Percentiles rank a stretch among this genome's conserved stretches.
These are phyloP conservation scores for Scheffersomyces illinoinensis DNA, from an alignment of 1,139 yeast genomes.

Conservation along the genomic window DNA sequence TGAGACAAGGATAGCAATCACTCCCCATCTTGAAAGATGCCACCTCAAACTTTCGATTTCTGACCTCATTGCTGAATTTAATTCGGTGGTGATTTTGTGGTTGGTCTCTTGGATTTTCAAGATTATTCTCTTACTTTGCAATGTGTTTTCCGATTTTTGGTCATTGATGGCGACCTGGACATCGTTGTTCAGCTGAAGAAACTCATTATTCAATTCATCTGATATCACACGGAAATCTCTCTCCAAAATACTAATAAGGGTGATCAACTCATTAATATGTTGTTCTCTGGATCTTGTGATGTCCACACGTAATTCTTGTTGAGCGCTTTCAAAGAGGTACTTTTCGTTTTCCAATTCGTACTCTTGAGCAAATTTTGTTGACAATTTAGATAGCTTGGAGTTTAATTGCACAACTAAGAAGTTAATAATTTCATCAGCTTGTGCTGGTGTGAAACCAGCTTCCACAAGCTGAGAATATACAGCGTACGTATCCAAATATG, in stretches of 20 bases:
- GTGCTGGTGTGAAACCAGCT: constrained; percentile 54
- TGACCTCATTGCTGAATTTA: constrained; percentile 78
- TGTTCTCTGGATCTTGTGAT: constrained; percentile 71
- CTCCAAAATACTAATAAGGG: constrained; percentile 67
- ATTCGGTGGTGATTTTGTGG: constrained; percentile 81
- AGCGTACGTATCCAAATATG: constrained; percentile 52
- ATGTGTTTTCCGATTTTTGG: constrained; percentile 81
- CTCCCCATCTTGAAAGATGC: constrained; percentile 90
- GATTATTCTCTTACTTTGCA: constrained; percentile 69
- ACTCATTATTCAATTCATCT: constrained; percentile 75
- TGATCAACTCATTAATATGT: constrained; percentile 68
- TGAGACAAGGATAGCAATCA: constrained; percentile 55
- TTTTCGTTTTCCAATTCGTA: constrained; percentile 83
- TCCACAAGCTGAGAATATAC: constrained; percentile 40
- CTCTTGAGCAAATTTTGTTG: constrained; percentile 59
- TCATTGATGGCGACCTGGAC: constrained; percentile 84
- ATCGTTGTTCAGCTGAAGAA: constrained; percentile 68
- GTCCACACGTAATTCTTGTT: constrained; percentile 82
- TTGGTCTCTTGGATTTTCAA: constrained; percentile 79
- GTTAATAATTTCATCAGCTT: constrained; percentile 54
- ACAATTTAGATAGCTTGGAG: constrained; percentile 55
- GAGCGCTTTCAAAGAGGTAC: constrained; percentile 89
- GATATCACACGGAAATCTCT: constrained; percentile 69
- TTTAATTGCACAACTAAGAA: constrained; percentile 53
- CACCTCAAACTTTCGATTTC: constrained; percentile 89